Evolutionary conservation across 768 basidiomycete species (phyloP), one percentile per base, ranked within the genome.

Genomic region (Boletus barrowsii): DNA sequence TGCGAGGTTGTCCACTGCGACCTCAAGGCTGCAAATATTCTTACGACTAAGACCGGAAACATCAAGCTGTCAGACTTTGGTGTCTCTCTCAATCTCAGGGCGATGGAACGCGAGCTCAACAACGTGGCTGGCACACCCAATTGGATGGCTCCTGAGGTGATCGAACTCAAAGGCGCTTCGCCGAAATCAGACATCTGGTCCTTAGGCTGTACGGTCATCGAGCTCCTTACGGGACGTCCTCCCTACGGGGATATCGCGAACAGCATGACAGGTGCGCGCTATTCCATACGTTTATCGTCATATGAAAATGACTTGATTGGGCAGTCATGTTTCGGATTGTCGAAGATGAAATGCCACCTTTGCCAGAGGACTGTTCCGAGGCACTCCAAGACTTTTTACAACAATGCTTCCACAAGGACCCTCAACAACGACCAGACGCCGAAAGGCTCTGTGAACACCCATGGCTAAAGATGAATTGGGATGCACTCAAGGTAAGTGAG

Each of bases 101-200:
- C 93, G 1, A 85, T 98, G 81, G 88, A 88, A 62, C 79, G 83
- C 24, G 88, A 91, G 65, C 86, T 83, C 61, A 87, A 90, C 67
- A 90, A 89, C 62, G 88, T 93, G 26, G 87, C 90, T 9, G 96
- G 96, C 10, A 99, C 96, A 10, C 96, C 96, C 14, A 96, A 98
- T 65, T 99, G 96, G 96, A 98, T 99, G 94, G 95, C 95, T 11
- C 96, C 96, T 3, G 96, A 99, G 72, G 91, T 98, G 47, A 98
- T 99, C 57, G 88, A 93, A 68, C 81, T 98, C 51, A 89, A 93
- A 68, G 95, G 95, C 4, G 91, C 96, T 9, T 88, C 90, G n/a
- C 79, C 87, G 0, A 93, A 93, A 63, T 88, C 91, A 26, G 94
- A 97, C 67, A 95, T 97, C 32, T 97, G 94, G 94, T 96, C 93